Conservation (phyloP, 768 basidiomycete species). For the Daedaleopsis sinensis region DNA sequence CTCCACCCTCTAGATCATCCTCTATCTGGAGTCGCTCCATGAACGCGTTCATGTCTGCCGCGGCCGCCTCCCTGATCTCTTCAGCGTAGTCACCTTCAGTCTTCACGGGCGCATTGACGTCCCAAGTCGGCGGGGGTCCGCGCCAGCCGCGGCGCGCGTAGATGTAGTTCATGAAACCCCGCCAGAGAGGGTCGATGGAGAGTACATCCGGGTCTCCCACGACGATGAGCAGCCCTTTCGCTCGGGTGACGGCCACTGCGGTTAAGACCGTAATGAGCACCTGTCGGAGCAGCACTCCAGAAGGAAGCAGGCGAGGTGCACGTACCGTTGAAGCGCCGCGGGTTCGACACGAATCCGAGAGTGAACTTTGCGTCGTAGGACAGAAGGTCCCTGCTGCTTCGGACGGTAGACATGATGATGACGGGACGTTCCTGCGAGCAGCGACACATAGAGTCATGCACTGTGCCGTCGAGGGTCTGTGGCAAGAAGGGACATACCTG, state of each 20-base stretch:
- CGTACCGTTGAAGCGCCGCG: conserved; percentile 50
- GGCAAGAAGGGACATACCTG: conserved; percentile 30
- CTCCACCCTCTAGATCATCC: conserved; percentile 18
- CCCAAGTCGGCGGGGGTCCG: conserved; percentile 38
- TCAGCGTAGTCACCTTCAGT: conserved; percentile 43
- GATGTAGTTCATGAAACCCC: conserved; percentile 60
- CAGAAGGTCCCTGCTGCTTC: conserved; percentile 34
- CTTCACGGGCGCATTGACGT: conserved; percentile 40
- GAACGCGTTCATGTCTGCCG: conserved; percentile 40
- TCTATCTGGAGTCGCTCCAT: conserved; percentile 27
- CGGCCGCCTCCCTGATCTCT: conserved; percentile 26
- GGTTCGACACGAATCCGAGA: conserved; percentile 38
- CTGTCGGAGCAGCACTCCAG: background rate
- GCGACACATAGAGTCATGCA: background rate
- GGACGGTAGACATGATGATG: conserved; percentile 41
- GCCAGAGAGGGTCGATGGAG: conserved; percentile 61
- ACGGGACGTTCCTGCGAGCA: conserved; percentile 40
- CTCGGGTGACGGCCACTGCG: conserved; percentile 66
- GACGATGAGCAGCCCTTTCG: conserved; percentile 62
- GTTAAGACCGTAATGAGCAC: background rate
- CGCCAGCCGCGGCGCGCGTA: conserved; percentile 53
- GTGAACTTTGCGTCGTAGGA: conserved; percentile 29
- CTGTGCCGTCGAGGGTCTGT: too few species aligned
- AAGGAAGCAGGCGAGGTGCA: background rate
- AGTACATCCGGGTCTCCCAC: conserved; percentile 63